Base-by-base conservation (phyloP, 192 early-diverging fungal genomes). In the Mortierella antarctica region DNA sequence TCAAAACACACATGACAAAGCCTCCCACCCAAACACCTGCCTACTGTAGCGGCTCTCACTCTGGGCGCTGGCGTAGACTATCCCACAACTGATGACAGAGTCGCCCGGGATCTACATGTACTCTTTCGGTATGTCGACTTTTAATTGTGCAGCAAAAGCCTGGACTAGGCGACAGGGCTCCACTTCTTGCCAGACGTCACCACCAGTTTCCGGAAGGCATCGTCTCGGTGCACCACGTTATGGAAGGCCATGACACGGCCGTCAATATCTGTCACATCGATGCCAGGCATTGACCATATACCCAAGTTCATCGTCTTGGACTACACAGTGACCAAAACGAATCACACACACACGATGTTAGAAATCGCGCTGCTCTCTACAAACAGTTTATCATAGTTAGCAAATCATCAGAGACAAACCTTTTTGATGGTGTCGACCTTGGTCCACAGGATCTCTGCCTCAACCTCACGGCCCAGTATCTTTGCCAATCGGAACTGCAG, bases 141-240 rank as follows among this genome's bases (percentile, higher is more conserved):
- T 60, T 41, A 60, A 5, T 42, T 44, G 42, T 60, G 6, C 40
- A 61, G 14, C 0, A 18, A 39, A 61, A 45, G 14, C 15, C 11
- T 45, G 5, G 1, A 2, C 57, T 65, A 78, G 9, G 60, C 23
- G 11, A 78, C 74, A 40, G 53, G 14, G 56, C 61, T 78, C 74
- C 74, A 78, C 49, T 78, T 70, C 74, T 70, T 78, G 55, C 74
- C 74, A 31, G 74, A 78, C 6, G 74, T 65, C 31, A 70, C 55
- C 15, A 78, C 74, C 15, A 84, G 55, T 40, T 66, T 70, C 11
- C 79, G 65, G 65, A 84, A 84, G 18, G 83, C 83, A 1, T 80
- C 76, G 48, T 84, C 83, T 44, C 83, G 70, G 7, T 74, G 65
- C 15, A 70, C 63, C 10, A 84, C 76, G 45, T 80, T 80, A 39